Evolutionary conservation across 306 rosid genomes (phyloP), one percentile per base, ranked within the genome.

Genomic region (Sicyos edulis): DNA sequence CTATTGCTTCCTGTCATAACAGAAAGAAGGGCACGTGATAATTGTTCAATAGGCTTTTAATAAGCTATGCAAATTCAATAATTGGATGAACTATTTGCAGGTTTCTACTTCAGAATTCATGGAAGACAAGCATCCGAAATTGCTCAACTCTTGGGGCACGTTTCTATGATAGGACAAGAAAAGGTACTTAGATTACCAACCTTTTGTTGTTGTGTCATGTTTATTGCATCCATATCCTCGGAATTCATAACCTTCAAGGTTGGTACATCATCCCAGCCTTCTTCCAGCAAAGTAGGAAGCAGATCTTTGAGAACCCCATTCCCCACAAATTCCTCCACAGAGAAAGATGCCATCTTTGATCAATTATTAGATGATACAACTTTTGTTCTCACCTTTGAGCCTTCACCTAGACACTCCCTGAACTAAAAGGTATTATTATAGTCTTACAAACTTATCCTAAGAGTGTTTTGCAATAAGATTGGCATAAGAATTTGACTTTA

Each of bases 211-310:
- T 65, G 85, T 53, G 96, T 86, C 96, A 92, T 89, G 76, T 86
- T 84, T 42, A 88, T 54, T 56, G 80, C 89, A 60, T 86, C 81
- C 96, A 86, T 92, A 52, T 92, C 96, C 74, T 88, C 91, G 10
- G 83, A 72, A 67, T 70, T 81, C 96, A 92, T 92, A 45, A 88
- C 72, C 88, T 92, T 92, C 71, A 92, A 77, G 42, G 96, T 92
- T 15, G 98, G 89, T 4, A 88, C 96, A 51, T 92, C 98, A 76
- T 90, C 92, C 98, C 96, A 92, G 34, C 96, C 96, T 84, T 92
- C 89, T 40, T 88, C 92, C 77, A 92, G 62, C 79, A 92, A 68
- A 71, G 75, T 86, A 2, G 83, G 91, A 66, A 89, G 82, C 73
- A 89, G 71, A n/a, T 24, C 91, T 76, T 91, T 89, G 71, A 89